Evolutionary conservation across 2,329 filamentous ascomycete species (phyloP), one percentile per base, ranked within the genome.

Genomic region (Aureobasidium vineae): DNA sequence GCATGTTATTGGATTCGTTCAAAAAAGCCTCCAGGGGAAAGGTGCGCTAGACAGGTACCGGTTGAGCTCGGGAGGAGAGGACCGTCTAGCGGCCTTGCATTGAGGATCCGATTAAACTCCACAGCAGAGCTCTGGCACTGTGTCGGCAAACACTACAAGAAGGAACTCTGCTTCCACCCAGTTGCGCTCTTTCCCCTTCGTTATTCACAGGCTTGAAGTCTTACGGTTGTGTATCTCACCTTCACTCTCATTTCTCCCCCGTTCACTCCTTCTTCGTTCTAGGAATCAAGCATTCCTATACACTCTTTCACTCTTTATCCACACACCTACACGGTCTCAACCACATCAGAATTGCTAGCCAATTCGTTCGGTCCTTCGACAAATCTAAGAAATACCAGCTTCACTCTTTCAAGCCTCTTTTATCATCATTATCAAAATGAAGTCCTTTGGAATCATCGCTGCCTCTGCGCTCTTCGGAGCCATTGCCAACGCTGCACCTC

Each of bases 401-500:
- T 47, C 31, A 26, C 43, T 52, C 54, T 41, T 63, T 66, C 38
- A 45, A 53, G n/a, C 52, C 21, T 45, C 16, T 36, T 7, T 60
- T 54, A 38, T 59, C 47, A 68, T 40, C 45, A 52, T 41, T 38
- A 52, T 65, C 72, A 77, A 69, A 69, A 78, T 78, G 76, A 77
- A 77, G 72, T 73, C 72, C 47, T 68, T 72, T 65, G 74, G 69
- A 66, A 65, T 77, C 63, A 54, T 72, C 47, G 69, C 74, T 40
- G 53, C 53, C 10, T 52, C 64, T 38, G 61, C 61, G 3, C 70
- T 69, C 40, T 72, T 77, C 68, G 70, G 72, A 67, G 67, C 72
- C 33, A 68, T 70, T 59, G 71, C 69, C 53, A 66, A 70, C 57
- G 75, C 76, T 33, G 74, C 76, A 68, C 76, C 75, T 33, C 71